Base-by-base conservation (phyloP, 2,329 filamentous ascomycete genomes). In the Clarireedia homoeocarpa region DNA sequence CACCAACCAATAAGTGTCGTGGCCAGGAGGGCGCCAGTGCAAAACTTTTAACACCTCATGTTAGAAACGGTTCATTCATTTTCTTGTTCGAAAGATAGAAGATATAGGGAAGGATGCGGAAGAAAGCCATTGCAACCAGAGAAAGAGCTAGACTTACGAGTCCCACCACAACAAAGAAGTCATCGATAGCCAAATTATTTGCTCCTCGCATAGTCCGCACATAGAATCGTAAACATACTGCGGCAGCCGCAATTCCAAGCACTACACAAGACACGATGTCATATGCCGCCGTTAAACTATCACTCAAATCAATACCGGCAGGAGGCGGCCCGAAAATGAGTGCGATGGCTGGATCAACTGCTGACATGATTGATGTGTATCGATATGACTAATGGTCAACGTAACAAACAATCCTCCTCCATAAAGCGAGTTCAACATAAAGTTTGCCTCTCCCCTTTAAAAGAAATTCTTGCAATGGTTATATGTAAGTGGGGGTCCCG, bases 211-310 rank as follows among this genome's bases (percentile, higher is more conserved):
- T 42, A 17, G 39, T 42, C 39, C 48, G 48, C 17, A 50, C 48
- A 39, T 50, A 50, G 14, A 50, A 50, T n/a, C 48, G 48, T 20
- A 50, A 39, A 20, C 48, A 26, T 23, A 50, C 48, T 50, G 48
- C 17, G 6, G 48, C 34, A 50, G 30, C 30, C 17, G 48, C 48
- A 38, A 50, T 50, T 34, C 48, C 48, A 6, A 50, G 30, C 30
- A 50, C 48, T 30, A 50, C 48, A 39, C 48, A 50, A 50, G 48
- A 50, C 48, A 50, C 48, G 4, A 50, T 34, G 12, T 50, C 30
- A 39, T 50, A 50, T 50, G 17, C 34, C 34, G n/a, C 34, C 30
- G 48, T 50, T 15, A 17, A 12, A 26, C 48, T 50, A 24, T 50
- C 48, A 50, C n/a, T 26, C 6, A 50, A n/a, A 39, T 50, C 20